A percentile compares a stretch with the other conserved stretches of the same genome.
These are phyloP conservation scores for Solanum commersonii DNA, from an alignment of 257 asterid species.

Conservation along the genomic window DNA sequence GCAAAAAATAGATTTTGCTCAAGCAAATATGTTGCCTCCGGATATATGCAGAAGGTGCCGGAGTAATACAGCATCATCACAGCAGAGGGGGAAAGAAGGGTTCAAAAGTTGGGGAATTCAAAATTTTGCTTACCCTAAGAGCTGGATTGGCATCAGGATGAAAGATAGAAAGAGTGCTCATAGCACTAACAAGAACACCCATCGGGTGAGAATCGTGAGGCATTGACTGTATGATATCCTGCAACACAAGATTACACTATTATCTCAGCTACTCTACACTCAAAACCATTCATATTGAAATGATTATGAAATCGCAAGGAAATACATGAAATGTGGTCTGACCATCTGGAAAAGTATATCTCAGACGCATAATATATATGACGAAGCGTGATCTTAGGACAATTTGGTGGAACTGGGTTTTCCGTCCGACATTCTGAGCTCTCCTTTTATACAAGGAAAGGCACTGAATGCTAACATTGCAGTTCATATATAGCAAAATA, in stretches of 20 bases:
- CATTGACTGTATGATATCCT: slow-evolving; percentile 96
- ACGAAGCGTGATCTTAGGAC: background rate
- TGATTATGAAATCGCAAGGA: background rate
- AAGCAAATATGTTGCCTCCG: background rate
- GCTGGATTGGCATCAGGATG: slow-evolving; percentile 99
- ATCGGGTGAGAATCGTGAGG: slow-evolving; percentile 99
- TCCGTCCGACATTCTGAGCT: background rate
- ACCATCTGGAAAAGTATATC: background rate
- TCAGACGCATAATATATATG: background rate
- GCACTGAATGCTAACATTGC: background rate
- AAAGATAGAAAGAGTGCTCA: slow-evolving; percentile 89
- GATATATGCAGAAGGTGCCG: background rate
- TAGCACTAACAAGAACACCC: slow-evolving; percentile 97
- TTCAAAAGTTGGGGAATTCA: background rate
- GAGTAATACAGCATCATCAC: background rate
- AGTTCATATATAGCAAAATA: background rate
- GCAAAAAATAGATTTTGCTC: background rate
- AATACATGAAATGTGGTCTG: background rate
- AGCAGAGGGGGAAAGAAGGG: background rate
- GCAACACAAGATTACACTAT: slow-evolving; percentile 13
- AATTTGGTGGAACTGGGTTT: background rate
- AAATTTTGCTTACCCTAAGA: slow-evolving; percentile 58
- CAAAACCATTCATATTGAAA: background rate
- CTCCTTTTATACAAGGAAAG: background rate
- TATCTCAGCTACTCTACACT: background rate